Base-by-base conservation (phyloP, 2,329 filamentous ascomycete genomes). In the Penicillium sp. region DNA sequence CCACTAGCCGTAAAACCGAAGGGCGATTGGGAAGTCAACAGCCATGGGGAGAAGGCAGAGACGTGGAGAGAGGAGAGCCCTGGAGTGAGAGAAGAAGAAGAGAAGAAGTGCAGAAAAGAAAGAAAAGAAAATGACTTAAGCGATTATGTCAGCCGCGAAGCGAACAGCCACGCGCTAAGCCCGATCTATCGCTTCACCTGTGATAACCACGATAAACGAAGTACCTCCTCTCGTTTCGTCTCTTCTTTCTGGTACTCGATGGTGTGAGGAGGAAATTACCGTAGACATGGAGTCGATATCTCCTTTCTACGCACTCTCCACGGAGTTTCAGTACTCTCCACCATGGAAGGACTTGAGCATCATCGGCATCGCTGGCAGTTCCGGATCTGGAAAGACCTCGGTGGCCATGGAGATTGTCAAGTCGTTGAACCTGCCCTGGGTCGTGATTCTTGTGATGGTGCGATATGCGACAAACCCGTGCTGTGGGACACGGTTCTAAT, bases 261-360 rank as follows among this genome's bases (percentile, higher is more conserved):
- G 47, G 47, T 46, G 37, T 46, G 43, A 50, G 31, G 24, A 37
- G 35, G 27, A 25, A 9, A 35, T 7, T 25, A 23, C 27, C 20
- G 38, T 56, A 45, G 49, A 42, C 53, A 70, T 72, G 69, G 66
- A 71, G 55, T 69, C 69, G 24, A 63, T 64, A 24, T 65, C 67
- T 15, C 68, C 68, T n/a, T 64, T 72, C 23, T 63, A 64, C 46
- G 70, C 69, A 18, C 54, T 62, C 13, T 60, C 61, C 27, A 63
- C 62, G 48, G 64, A 70, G 57, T 84, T 83, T 56, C 87, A 90
- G 61, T 98, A 97, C 73, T 87, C 86, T 55, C 93, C 93, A 53
- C 93, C 93, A 69, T 98, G 93, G 93, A 88, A 88, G 44, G 88
- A 97, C 72, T 84, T 95, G 61, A 92, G 88, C 74, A 96, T 98